Evolutionary conservation across 2,329 filamentous ascomycete genomes (phyloP), one percentile per base, ranked within the genome.

Genomic region (Aspergillus uvarum): DNA sequence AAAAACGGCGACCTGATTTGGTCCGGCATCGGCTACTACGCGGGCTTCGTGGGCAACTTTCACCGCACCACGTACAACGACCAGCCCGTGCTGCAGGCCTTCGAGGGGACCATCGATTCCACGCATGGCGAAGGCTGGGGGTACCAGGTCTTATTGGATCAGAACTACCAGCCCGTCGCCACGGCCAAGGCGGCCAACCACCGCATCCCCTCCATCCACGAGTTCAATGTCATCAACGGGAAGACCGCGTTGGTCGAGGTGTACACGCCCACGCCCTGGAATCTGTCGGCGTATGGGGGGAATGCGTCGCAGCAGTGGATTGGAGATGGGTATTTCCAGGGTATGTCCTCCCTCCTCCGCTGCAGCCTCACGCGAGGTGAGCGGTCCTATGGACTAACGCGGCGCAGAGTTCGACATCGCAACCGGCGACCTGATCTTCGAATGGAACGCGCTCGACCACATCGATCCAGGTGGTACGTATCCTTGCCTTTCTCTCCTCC

Each of bases 361-460:
- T 10, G 3, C 62, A 35, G 10, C 1, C 3, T 11, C 1, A 31
- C 10, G 8, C n/a, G 3, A 29, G 26, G 8, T 22, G 16, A 10
- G 21, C 1, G 21, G 51, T 1, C 8, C 0, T 2, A 3, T 49
- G 8, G 22, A 2, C 4, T 14, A 56, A 54, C 44, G 11, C 5
- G 11, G 12, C n/a, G 4, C 47, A 75, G 72, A 75, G 60, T 58
- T 75, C 38, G 80, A 85, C 58, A 82, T 85, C 47, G 76, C 81
- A 24, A 85, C 82, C 2, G 83, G 83, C 2, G 75, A 80, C 47
- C 70, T 87, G 3, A 62, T 86, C 11, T 87, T 87, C 63, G 84
- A 87, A 64, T 87, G 85, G 85, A 79, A 78, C 31, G 82, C 81
- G 63, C 72, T 86, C 10, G 83, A 86, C 59, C 82, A 86, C 68